phyloP scores from a whole-genome alignment of 805 yeast species.

The Naumovozyma castellii region DNA sequence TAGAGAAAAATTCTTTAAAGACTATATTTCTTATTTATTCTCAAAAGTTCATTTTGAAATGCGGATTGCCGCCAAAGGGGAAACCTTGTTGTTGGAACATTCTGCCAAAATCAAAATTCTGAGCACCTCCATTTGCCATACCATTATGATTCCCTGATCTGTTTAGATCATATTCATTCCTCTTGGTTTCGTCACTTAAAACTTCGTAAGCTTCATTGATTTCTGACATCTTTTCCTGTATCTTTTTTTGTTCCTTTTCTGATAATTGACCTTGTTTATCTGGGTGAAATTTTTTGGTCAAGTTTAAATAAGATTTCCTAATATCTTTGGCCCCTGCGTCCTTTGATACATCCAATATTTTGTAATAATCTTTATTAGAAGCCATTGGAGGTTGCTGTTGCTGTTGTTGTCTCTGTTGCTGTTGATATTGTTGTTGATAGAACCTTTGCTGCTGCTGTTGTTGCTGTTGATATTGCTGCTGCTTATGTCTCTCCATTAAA shows the following conservation, averaged over 20 bases:
- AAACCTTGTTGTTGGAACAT: conserved; percentile 6
- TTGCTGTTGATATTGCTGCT: conserved; percentile 30
- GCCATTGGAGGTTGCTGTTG: conserved; percentile 19
- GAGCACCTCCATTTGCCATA: conserved; percentile 6
- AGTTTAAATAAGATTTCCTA: conserved; percentile 69
- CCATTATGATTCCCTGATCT: conserved; percentile 12
- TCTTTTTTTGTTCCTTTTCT: conserved; percentile 54
- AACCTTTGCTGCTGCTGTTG: conserved; percentile 39
- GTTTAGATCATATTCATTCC: conserved; percentile 55
- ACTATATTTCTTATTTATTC: too few species aligned
- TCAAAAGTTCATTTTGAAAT: conserved; percentile 10
- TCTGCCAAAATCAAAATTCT: conserved; percentile 8
- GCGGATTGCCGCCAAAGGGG: conserved; percentile 10
- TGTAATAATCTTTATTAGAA: conserved; percentile 63
- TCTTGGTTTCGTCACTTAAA: conserved; percentile 54
- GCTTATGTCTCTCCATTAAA: conserved; percentile 11
- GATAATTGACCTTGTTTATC: conserved; percentile 67
- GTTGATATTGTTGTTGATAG: conserved; percentile 29
- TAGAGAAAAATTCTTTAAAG: background rate
- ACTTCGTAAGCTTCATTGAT: conserved; percentile 90
- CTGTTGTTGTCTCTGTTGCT: conserved; percentile 33
- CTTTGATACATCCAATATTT: conserved; percentile 55
- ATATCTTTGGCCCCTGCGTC: conserved; percentile 65
- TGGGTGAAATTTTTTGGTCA: conserved; percentile 80
- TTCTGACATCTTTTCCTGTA: conserved; percentile 79